These are phyloP conservation scores for Ceratocystis cacaofunesta DNA, from an alignment of 2,329 filamentous ascomycete species.

Conservation along the genomic window DNA sequence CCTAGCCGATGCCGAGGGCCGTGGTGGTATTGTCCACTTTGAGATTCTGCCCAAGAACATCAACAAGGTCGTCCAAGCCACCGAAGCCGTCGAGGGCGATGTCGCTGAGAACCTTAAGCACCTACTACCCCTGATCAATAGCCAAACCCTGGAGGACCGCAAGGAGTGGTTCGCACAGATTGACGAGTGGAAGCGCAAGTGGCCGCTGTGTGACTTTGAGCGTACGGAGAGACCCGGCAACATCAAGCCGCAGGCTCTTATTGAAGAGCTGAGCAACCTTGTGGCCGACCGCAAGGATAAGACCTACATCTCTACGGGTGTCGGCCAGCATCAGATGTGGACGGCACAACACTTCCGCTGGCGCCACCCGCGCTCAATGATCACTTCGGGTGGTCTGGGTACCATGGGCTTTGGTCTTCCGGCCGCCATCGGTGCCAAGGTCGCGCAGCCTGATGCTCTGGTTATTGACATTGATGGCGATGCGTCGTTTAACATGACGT, in stretches of 20 bases:
- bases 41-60: conserved; percentile 99
- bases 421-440: conserved; percentile 89
- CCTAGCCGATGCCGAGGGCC: conserved; percentile 65
- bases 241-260: conserved; percentile 90
- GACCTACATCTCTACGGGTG: conserved; percentile 83
- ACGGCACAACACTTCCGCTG: conserved; percentile 92
- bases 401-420: conserved; percentile 88
- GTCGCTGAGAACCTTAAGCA: conserved; percentile 62
- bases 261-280: conserved; percentile 76
- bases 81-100: conserved; percentile 87
- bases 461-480: conserved; percentile 96
- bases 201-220: conserved; percentile 73
- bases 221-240: conserved; percentile 57
- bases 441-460: conserved; percentile 57
- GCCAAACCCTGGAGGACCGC: conserved; percentile 47
- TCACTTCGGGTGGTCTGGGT: conserved; percentile 84
- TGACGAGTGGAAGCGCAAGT: conserved; percentile 76
- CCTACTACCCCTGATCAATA: conserved; percentile 57
- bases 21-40: conserved; percentile 92
- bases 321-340: conserved; percentile 99
- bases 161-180: conserved; percentile 85
- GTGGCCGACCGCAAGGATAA: conserved; percentile 66
- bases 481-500: conserved; percentile 97
- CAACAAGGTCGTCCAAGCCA: conserved; percentile 97
- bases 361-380: conserved; percentile 81